phyloP scores from a whole-genome alignment of 208 protist species.

The Tritrichomonas foetus region DNA sequence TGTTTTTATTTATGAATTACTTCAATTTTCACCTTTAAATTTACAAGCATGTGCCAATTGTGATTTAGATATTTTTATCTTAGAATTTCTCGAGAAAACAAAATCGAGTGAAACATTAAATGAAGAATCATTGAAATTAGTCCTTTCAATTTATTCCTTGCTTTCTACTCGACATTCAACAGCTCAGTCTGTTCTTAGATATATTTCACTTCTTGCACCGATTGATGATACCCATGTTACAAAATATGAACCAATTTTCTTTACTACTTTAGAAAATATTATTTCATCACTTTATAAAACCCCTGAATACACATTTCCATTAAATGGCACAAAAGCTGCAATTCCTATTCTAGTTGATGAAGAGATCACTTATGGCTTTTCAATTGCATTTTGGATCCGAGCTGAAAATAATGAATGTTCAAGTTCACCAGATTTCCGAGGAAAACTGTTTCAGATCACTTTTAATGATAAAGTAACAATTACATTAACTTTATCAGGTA shows the following conservation, averaged over 20 bases:
- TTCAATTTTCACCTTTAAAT: not conserved
- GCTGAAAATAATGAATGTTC: too few species aligned
- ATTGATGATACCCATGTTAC: not conserved
- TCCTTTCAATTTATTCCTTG: not conserved
- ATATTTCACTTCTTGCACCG: not conserved
- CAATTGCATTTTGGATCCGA: not conserved
- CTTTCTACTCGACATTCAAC: not conserved
- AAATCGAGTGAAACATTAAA: not conserved
- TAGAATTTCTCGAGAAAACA: not conserved
- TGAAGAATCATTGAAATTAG: not conserved
- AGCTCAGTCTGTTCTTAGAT: not conserved
- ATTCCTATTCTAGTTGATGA: too few species aligned
- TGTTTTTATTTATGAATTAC: not conserved
- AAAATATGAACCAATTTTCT: not conserved
- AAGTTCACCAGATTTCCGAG: not conserved
- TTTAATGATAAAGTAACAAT: too few species aligned
- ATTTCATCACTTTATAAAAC: not conserved
- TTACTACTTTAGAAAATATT: not conserved
- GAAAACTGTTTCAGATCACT: not conserved
- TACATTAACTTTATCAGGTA: too few species aligned
- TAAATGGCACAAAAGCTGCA: not conserved
- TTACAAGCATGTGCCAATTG: not conserved
- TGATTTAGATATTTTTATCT: not conserved
- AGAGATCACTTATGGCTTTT: not conserved
- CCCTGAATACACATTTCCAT: not conserved